Percentiles rank a stretch among this genome's conserved stretches.
Conservation (phyloP, 768 basidiomycete species). For the Naematelia aurantialba region DNA sequence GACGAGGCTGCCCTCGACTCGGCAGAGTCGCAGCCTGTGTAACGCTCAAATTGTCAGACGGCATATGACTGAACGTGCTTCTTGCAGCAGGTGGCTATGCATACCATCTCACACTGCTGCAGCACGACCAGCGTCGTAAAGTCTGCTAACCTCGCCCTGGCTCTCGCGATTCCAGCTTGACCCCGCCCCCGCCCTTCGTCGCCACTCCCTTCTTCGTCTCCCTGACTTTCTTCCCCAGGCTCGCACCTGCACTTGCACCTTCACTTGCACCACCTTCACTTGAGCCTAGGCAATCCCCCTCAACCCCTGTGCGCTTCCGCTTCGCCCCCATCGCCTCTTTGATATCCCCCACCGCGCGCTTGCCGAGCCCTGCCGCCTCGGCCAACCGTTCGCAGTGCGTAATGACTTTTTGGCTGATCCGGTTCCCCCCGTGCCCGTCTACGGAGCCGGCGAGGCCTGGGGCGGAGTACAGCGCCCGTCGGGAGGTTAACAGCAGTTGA, state of each 20-base stretch:
- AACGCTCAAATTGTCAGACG: no score
- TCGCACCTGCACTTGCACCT: not conserved
- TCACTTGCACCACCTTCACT: no score
- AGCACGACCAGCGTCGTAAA: no score
- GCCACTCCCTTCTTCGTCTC: no score
- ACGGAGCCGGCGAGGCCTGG: slow-evolving; percentile 4
- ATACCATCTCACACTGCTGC: no score
- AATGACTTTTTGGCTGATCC: slow-evolving; percentile 9
- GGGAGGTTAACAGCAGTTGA: not conserved
- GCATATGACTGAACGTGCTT: no score
- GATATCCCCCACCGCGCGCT: not conserved
- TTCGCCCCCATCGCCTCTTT: not conserved
- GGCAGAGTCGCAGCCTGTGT: no score
- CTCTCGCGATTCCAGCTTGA: not conserved
- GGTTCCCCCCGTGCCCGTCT: slow-evolving; percentile 9
- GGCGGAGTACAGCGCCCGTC: not conserved
- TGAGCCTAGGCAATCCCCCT: no score
- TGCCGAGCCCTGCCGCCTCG: not conserved
- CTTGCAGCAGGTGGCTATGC: no score
- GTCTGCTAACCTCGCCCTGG: not conserved
- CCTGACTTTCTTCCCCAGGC: no score
- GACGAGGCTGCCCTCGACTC: no score
- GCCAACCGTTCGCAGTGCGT: slow-evolving; percentile 1
- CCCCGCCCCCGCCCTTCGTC: no score
- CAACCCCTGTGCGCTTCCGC: not conserved